These are phyloP conservation scores for Suhomyces vadensis DNA, from an alignment of 805 yeast species.

Conservation along the genomic window DNA sequence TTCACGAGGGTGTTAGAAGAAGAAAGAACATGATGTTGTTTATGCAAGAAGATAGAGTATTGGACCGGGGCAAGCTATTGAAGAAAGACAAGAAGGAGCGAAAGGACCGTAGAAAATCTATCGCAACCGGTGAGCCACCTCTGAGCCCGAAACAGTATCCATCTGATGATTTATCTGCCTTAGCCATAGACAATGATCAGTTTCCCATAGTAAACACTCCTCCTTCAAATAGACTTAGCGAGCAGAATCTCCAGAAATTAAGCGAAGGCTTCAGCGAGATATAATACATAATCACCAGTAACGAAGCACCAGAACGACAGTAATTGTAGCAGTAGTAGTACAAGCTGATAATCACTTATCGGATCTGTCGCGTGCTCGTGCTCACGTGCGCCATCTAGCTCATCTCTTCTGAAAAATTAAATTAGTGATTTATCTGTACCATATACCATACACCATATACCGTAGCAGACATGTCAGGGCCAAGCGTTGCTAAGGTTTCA, in stretches of 20 bases:
- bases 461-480: constrained; percentile 1
- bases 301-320: not conserved
- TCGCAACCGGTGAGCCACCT: not conserved
- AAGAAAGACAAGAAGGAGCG: constrained; percentile 43
- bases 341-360: no score
- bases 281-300: not conserved
- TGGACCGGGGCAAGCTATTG: constrained; percentile 28
- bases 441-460: not conserved
- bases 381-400: no score
- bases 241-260: constrained; percentile 19
- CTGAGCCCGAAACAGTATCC: not conserved
- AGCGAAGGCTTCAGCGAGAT: constrained; percentile 1
- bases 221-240: constrained; percentile 18
- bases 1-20: constrained; percentile 72
- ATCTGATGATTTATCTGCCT: not conserved
- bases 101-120: constrained; percentile 23
- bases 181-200: not conserved
- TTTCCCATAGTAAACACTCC: constrained; percentile 5
- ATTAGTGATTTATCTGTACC: not conserved
- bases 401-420: constrained; percentile 6
- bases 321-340: no score
- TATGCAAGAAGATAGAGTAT: constrained; percentile 13
- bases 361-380: no score
- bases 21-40: constrained; percentile 38
- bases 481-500: constrained; percentile 23